Conservation (phyloP, 1,284 basidiomycete species). For the Apiotrichum laibachii region DNA sequence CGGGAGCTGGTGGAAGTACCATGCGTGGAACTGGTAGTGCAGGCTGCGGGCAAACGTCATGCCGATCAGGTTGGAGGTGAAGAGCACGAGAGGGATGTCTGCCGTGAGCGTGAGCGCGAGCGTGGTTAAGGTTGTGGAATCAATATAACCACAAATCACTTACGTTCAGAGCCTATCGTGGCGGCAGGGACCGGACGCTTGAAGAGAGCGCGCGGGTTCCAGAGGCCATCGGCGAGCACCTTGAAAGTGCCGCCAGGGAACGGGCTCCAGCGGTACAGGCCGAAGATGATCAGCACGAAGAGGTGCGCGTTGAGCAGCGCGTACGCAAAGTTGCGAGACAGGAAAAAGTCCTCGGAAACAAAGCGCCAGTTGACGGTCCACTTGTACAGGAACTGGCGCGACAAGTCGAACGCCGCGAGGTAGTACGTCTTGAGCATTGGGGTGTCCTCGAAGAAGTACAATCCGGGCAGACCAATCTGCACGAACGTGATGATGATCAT, state of each 20-base stretch:
- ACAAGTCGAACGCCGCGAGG: conserved; percentile 77
- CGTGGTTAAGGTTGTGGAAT: neutral
- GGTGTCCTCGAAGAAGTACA: conserved; percentile 61
- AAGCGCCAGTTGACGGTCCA: conserved; percentile 99
- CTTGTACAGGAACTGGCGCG: conserved; percentile 83
- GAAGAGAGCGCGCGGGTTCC: conserved; percentile 19
- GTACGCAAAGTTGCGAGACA: conserved; percentile 63
- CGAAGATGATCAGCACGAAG: conserved; percentile 63
- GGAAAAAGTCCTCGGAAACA: conserved; percentile 69
- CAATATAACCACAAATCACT: conserved; percentile 3
- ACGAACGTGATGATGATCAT: conserved; percentile 57
- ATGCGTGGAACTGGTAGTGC: conserved; percentile 98
- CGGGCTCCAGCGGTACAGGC: conserved; percentile 67
- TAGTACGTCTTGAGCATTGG: conserved; percentile 60
- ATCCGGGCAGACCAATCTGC: conserved; percentile 61
- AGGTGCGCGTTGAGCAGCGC: conserved; percentile 68
- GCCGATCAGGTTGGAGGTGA: conserved; percentile 89
- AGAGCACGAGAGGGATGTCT: conserved; percentile 80
- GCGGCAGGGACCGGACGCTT: conserved; percentile 13
- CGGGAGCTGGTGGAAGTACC: conserved; percentile 94
- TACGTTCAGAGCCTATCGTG: conserved; percentile 29
- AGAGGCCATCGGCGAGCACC: conserved; percentile 62
- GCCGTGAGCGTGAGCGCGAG: conserved; percentile 7
- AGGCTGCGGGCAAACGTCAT: conserved; percentile 90
- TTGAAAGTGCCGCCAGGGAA: conserved; percentile 60